Conservation (phyloP, 1,284 basidiomycete species). For the Cutaneotrichosporon mucoides region DNA sequence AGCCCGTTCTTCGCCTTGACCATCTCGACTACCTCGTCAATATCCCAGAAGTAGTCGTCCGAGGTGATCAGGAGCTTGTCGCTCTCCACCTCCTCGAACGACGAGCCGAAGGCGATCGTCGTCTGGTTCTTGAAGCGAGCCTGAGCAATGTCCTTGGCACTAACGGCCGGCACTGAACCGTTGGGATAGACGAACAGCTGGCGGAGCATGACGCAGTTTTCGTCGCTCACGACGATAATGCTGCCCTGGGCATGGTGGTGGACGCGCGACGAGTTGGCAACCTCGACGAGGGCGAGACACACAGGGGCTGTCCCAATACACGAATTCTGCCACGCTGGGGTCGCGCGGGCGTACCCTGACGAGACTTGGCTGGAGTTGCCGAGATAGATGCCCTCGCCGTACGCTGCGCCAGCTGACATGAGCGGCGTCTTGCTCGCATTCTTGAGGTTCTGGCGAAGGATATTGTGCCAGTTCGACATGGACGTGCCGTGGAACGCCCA, state of each 20-base stretch:
- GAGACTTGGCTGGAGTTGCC: background rate
- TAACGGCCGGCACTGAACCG: background rate
- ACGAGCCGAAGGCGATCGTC: slow-evolving; percentile 10
- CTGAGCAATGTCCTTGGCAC: background rate
- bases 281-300: slow-evolving; percentile 10
- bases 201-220: slow-evolving; percentile 13
- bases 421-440: slow-evolving; percentile 9
- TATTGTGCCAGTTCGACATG: slow-evolving; percentile 16
- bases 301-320: background rate
- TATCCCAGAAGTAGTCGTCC: slow-evolving; percentile 17
- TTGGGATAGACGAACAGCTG: slow-evolving; percentile 10
- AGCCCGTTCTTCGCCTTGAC: slow-evolving; percentile 9
- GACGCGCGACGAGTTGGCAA: slow-evolving; percentile 12
- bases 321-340: background rate
- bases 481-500: slow-evolving; percentile 10
- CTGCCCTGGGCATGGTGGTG: background rate
- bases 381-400: slow-evolving; percentile 10
- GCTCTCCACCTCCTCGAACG: slow-evolving; percentile 1
- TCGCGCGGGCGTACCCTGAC: background rate
- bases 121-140: slow-evolving; percentile 6
- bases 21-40: slow-evolving; percentile 11
- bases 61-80: slow-evolving; percentile 11
- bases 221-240: slow-evolving; percentile 11
- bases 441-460: slow-evolving; percentile 15
- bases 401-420: slow-evolving; percentile 9